Base-by-base conservation (phyloP, 805 yeast genomes). In the Grigorovia humatica region DNA sequence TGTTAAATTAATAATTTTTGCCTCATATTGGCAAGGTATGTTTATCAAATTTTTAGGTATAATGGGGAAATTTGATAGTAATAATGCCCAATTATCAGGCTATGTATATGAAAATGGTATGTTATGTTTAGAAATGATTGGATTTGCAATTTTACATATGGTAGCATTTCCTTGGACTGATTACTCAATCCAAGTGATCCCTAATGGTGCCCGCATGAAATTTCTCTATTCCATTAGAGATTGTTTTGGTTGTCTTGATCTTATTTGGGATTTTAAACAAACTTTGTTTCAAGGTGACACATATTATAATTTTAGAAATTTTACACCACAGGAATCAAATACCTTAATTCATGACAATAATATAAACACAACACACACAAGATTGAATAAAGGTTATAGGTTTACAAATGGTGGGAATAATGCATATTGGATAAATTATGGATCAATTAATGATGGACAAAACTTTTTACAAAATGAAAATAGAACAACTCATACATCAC, bases 21-120 rank as follows among this genome's bases (percentile, higher is more conserved):
- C 96, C 23, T 86, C 96, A n/a, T 93, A 89, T 65, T 93, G 99
- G 99, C 99, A 93, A 65, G 88, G 95, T 0, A 70, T 85, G 9
- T 56, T 82, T 1, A 69, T 86, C 46, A 79, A 81, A 4, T 61
- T 80, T 0, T 60, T 84, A 45, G 71, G 76, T 68, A 71, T 75
- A 62, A 57, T 75, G 59, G 76, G 82, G 50, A 48, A 73, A 44
- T 57, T 70, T 49, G 51, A 70, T 59, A 54, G 49, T 53, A 43
- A 58, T 60, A 51, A 62, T 8, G 72, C 71, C 8, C 64, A 65
- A 15, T 52, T 58, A 46, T 57, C 70, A 15, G 85, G 88, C 1
- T 74, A 75, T 44, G 74, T 80, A 4, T 82, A 88, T 46, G 95
- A 88, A 62, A 88, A 88, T 69, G 81, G 86, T 0, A 64, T 89